phyloP scores from a whole-genome alignment of 2,329 filamentous ascomycete genomes.

The Talaromyces sp. region DNA sequence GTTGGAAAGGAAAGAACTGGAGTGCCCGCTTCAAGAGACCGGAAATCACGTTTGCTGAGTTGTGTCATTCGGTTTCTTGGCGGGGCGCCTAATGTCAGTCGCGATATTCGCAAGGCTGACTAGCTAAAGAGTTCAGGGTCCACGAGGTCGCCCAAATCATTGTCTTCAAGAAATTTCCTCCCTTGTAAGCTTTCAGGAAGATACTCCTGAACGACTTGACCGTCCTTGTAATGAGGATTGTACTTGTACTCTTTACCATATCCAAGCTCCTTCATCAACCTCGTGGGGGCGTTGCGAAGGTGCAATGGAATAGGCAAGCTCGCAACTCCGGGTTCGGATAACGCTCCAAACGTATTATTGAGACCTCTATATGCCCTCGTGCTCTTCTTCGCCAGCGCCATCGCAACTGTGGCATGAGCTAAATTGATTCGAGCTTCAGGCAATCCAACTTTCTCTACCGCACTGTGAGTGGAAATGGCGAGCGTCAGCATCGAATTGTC shows the following conservation, averaged over 20 bases:
- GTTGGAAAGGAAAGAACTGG: background rate
- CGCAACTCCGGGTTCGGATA: conserved; percentile 78
- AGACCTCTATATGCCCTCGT: conserved; percentile 79
- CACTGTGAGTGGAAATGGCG: conserved; percentile 79
- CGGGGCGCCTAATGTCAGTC: background rate
- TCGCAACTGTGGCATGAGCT: conserved; percentile 77
- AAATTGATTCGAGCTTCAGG: conserved; percentile 91
- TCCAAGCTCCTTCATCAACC: conserved; percentile 86
- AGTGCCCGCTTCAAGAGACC: background rate
- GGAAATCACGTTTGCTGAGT: background rate
- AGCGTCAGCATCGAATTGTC: conserved; percentile 78
- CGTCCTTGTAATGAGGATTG: conserved; percentile 81
- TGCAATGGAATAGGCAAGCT: conserved; percentile 79
- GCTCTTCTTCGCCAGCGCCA: conserved; percentile 76
- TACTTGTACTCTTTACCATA: conserved; percentile 95
- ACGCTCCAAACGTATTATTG: conserved; percentile 70
- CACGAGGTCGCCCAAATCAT: conserved; percentile 70
- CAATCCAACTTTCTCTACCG: conserved; percentile 88
- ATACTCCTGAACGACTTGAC: conserved; percentile 80
- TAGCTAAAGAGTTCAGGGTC: conserved; percentile 58
- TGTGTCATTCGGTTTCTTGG: background rate
- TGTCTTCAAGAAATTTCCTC: conserved; percentile 69
- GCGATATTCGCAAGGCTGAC: background rate
- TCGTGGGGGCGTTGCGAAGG: conserved; percentile 84
- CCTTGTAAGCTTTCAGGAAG: conserved; percentile 71